Evolutionary conservation across 805 yeast species (phyloP).

Genomic region (Pichia insulana): DNA sequence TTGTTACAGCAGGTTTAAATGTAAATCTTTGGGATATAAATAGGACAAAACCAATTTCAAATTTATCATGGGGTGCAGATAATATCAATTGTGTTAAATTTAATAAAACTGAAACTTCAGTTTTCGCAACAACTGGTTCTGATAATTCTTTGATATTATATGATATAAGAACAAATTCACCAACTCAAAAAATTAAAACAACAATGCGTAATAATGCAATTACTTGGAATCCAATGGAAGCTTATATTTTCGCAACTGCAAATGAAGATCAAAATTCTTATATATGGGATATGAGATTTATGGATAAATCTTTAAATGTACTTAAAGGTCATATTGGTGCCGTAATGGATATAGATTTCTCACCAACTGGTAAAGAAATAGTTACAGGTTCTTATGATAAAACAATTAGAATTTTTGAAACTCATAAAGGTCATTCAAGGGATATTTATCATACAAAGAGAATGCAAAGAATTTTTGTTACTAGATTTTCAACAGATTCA

Average conservation of each 20-base stretch:
- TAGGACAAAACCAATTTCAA: slow-evolving; percentile 67
- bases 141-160: slow-evolving; percentile 87
- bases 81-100: slow-evolving; percentile 75
- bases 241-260: slow-evolving; percentile 85
- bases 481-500: slow-evolving; percentile 80
- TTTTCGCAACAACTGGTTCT: slow-evolving; percentile 81
- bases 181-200: slow-evolving; percentile 84
- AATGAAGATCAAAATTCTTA: slow-evolving; percentile 93
- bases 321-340: slow-evolving; percentile 95
- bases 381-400: slow-evolving; percentile 95
- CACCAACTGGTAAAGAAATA: slow-evolving; percentile 94
- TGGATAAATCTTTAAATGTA: slow-evolving; percentile 72
- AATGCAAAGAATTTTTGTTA: slow-evolving; percentile 90
- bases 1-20: slow-evolving; percentile 87
- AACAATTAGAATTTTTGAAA: slow-evolving; percentile 71
- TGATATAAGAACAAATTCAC: slow-evolving; percentile 83
- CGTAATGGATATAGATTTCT: slow-evolving; percentile 86
- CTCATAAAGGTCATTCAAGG: slow-evolving; percentile 76
- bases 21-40: slow-evolving; percentile 89
- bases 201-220: slow-evolving; percentile 76
- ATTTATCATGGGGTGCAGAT: slow-evolving; percentile 95
- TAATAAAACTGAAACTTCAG: slow-evolving; percentile 82
- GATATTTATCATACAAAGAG: slow-evolving; percentile 95
- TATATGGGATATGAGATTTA: slow-evolving; percentile 92
- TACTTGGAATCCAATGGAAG: slow-evolving; percentile 98